Evolutionary conservation across 306 rosid genomes (phyloP), one percentile per base, ranked within the genome.

Genomic region (Sphenostylis stenocarpa): DNA sequence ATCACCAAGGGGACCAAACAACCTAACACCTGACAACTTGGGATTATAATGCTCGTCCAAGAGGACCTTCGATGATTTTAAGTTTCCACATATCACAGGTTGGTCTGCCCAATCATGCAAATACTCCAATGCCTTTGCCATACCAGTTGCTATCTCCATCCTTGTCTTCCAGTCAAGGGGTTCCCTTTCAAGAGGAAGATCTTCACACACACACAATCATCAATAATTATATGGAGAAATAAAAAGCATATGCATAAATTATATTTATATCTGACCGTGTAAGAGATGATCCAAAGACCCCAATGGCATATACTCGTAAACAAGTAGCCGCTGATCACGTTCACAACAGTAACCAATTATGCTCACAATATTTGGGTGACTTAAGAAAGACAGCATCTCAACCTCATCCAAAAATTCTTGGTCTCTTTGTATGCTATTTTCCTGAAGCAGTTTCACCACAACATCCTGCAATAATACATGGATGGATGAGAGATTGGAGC

Each of bases 101-200:
- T 90, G 97, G 44, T 83, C 81, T 61, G 91, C 87, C 83, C 67
- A 84, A 72, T 86, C 91, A 67, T 93, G 97, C 82, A 93, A 80
- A 82, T 91, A 93, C 61, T 93, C 97, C 88, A 93, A 90, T 12
- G 97, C 98, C 76, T 88, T 87, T 1, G 98, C 96, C 21, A 91
- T 91, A 63, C 90, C 98, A 11, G 87, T 86, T 17, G 97, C 98
- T 62, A 93, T 91, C 82, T 86, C 88, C 91, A 93, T 93, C 84
- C 98, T 88, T 23, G 92, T 91, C 77, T 87, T 91, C 98, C 98
- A 93, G 81, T 93, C 96, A 52, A 91, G 83, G 11, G 98, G 88
- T 72, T 83, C 85, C 85, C 78, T 88, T 38, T 81, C 86, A 8
- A 81, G 77, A 23, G 88, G 92, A 81, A 88, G 79, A 80, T 93